Conservation (phyloP, 2,329 filamentous ascomycete genomes). For the Monosporascus sp. region DNA sequence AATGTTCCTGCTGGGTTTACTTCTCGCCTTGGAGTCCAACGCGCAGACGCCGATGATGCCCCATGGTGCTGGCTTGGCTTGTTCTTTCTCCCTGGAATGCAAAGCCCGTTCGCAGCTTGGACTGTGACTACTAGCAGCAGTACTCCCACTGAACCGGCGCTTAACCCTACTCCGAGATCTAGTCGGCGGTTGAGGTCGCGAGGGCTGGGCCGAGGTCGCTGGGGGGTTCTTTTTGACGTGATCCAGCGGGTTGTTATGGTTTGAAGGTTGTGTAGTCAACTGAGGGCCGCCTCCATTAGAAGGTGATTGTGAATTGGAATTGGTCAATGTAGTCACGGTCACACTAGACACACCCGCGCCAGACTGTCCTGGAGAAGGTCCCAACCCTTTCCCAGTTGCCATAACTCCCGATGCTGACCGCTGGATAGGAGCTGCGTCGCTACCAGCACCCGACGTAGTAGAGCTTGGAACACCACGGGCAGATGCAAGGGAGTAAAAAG, state of each 20-base stretch:
- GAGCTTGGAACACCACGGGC: conserved; percentile 49
- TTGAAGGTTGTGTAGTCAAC: conserved; percentile 38
- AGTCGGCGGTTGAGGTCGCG: conserved; percentile 41
- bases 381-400: conserved; percentile 37
- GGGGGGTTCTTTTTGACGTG: conserved; percentile 37
- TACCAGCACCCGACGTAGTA: conserved; percentile 47
- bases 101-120: conserved; percentile 64
- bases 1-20: conserved; percentile 95
- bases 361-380: conserved; percentile 36
- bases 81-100: conserved; percentile 52
- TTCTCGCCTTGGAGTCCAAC: conserved; percentile 89
- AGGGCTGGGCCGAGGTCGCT: conserved; percentile 22
- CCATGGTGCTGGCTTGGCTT: conserved; percentile 54
- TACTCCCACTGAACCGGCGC: conserved; percentile 75
- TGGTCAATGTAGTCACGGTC: conserved; percentile 49
- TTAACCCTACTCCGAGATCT: conserved; percentile 65
- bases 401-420: conserved; percentile 43
- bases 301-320: conserved; percentile 37
- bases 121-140: conserved; percentile 74
- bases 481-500: conserved; percentile 64
- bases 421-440: conserved; percentile 38
- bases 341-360: conserved; percentile 48
- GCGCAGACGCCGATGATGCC: conserved; percentile 89
- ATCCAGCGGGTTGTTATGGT: conserved; percentile 38
- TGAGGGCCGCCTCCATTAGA: conserved; percentile 35